Conservation (phyloP, 306 rosid genomes). For the Hylodesmum podocarpum region DNA sequence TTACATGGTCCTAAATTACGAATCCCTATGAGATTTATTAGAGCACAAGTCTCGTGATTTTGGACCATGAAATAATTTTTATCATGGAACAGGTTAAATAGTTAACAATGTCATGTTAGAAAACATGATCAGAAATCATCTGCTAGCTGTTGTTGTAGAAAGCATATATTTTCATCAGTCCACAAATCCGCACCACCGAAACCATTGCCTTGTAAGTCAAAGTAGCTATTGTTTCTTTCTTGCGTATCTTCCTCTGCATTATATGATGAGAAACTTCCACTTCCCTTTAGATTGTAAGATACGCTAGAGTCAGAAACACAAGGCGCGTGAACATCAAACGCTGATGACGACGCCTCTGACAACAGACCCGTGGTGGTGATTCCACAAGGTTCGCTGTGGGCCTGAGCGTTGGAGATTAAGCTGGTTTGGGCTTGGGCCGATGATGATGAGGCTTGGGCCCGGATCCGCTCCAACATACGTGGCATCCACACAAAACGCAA, state of each 20-base stretch:
- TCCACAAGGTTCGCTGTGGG: not conserved
- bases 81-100: too few species aligned
- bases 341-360: not conserved
- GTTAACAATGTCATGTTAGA: not conserved
- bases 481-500: constrained; percentile 85
- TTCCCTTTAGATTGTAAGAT: not conserved
- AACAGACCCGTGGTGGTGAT: not conserved
- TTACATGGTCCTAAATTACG: too few species aligned
- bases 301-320: constrained; percentile 31
- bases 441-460: constrained; percentile 36
- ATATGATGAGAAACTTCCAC: not conserved
- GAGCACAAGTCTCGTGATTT: too few species aligned
- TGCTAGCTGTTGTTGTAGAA: constrained; percentile 47
- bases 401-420: not conserved
- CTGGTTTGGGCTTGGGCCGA: not conserved
- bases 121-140: not conserved
- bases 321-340: constrained; percentile 7
- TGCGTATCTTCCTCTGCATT: constrained; percentile 15
- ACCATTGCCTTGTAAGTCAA: constrained; percentile 7
- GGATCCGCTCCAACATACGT: constrained; percentile 65
- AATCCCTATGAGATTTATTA: too few species aligned
- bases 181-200: constrained; percentile 53
- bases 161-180: constrained; percentile 64
- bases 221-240: not conserved
- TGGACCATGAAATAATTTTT: too few species aligned